phyloP scores from a whole-genome alignment of 1,284 basidiomycete genomes.

The Sporisorium reilianum region DNA sequence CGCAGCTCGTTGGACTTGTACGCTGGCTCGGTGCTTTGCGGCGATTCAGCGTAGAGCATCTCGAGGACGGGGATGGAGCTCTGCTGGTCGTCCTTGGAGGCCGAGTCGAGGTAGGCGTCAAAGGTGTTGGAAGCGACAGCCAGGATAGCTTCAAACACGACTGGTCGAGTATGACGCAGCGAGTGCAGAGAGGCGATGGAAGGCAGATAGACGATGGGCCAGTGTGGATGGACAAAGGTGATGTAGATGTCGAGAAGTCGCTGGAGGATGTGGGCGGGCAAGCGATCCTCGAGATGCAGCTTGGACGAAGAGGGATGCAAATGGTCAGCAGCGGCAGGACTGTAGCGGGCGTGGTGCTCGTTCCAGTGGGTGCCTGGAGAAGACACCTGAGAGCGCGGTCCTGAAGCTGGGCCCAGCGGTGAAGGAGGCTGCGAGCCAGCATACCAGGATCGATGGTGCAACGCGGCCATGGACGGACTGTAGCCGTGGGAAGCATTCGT shows the following conservation, averaged over 20 bases:
- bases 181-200: slow-evolving; percentile 47
- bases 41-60: slow-evolving; percentile 27
- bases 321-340: slow-evolving; percentile 18
- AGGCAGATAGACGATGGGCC: slow-evolving; percentile 57
- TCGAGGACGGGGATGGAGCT: slow-evolving; percentile 28
- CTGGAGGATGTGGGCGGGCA: slow-evolving; percentile 36
- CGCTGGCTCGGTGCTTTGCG: slow-evolving; percentile 14
- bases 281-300: slow-evolving; percentile 26
- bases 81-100: slow-evolving; percentile 13
- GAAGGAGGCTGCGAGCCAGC: slow-evolving; percentile 34
- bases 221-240: slow-evolving; percentile 54
- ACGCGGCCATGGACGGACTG: slow-evolving; percentile 26
- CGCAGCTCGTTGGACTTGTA: slow-evolving; percentile 44
- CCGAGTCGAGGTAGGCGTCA: slow-evolving; percentile 34
- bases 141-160: slow-evolving; percentile 53
- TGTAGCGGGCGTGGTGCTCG: slow-evolving; percentile 24
- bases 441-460: slow-evolving; percentile 30
- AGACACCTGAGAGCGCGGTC: slow-evolving; percentile 26
- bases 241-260: slow-evolving; percentile 48
- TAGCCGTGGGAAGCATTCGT: slow-evolving; percentile 19
- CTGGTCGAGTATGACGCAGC: slow-evolving; percentile 35
- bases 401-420: slow-evolving; percentile 21
- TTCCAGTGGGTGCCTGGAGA: slow-evolving; percentile 29
- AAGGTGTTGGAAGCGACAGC: slow-evolving; percentile 52
- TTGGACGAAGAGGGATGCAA: slow-evolving; percentile 9